Percentiles rank a stretch among this genome's conserved stretches.
Evolutionary conservation across 805 yeast species (phyloP).

Genomic region (Starmerella powellii): DNA sequence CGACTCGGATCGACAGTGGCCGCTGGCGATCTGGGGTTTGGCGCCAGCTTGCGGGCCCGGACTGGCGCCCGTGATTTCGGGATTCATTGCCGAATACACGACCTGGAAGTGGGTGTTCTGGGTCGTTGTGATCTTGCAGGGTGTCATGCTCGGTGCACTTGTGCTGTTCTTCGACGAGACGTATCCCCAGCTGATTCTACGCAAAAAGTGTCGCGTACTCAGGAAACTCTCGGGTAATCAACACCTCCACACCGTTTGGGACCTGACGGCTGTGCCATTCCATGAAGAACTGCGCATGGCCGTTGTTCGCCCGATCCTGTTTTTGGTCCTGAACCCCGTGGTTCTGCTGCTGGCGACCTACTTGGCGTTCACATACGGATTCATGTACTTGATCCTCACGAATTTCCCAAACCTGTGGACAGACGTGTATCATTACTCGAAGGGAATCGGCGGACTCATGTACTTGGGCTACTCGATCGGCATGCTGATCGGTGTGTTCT

Average conservation of each 20-base stretch:
- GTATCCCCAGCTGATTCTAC: conserved; percentile 43
- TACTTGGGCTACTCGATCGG: conserved; percentile 49
- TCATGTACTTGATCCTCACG: conserved; percentile 50
- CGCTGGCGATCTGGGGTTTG: conserved; percentile 44
- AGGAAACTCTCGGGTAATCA: conserved; percentile 45
- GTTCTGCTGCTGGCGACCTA: conserved; percentile 49
- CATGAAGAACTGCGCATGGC: conserved; percentile 30
- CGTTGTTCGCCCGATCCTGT: conserved; percentile 43
- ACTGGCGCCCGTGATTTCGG: conserved; percentile 37
- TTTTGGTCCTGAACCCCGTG: conserved; percentile 49
- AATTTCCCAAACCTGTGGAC: conserved; percentile 47
- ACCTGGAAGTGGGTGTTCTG: conserved; percentile 58
- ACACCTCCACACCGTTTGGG: conserved; percentile 48
- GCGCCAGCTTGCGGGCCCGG: conserved; percentile 55
- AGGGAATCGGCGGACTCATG: conserved; percentile 46
- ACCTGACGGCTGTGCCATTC: conserved; percentile 27
- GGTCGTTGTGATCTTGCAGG: conserved; percentile 45
- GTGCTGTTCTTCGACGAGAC: conserved; percentile 43
- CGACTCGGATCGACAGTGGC: conserved; percentile 40
- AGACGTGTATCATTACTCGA: conserved; percentile 35
- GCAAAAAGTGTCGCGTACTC: conserved; percentile 36
- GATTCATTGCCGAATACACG: conserved; percentile 41
- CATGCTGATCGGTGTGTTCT: conserved; percentile 37
- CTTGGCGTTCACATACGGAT: conserved; percentile 56
- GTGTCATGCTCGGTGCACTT: conserved; percentile 36